Conservation (phyloP, 2,329 filamentous ascomycete species). For the Atkinsonella texensis region DNA sequence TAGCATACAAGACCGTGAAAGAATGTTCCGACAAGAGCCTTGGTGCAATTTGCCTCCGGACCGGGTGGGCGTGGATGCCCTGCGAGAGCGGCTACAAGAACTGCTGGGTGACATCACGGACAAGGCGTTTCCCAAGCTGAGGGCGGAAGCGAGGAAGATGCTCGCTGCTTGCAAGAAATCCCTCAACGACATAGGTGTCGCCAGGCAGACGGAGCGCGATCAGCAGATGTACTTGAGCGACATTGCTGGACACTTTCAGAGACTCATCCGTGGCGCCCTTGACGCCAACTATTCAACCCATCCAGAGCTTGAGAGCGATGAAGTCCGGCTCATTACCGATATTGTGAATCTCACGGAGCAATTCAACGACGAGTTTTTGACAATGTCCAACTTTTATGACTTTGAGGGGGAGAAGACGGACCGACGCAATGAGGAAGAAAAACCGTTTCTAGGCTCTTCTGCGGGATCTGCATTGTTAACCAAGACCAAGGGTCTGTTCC, state of each 20-base stretch:
- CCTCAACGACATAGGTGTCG: background rate
- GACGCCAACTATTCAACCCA: slow-evolving; percentile 1
- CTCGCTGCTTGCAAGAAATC: slow-evolving; percentile 4
- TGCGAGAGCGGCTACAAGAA: slow-evolving; percentile 22
- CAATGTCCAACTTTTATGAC: background rate
- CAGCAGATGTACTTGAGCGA: slow-evolving; percentile 1
- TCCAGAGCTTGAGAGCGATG: background rate
- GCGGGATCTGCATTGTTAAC: background rate
- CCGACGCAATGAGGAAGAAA: too few species aligned
- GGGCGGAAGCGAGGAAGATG: slow-evolving; percentile 15
- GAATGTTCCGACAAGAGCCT: slow-evolving; percentile 29
- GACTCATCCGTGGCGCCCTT: background rate
- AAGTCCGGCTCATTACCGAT: background rate
- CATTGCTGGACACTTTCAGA: slow-evolving; percentile 1
- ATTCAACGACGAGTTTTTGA: background rate
- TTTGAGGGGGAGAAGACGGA: background rate
- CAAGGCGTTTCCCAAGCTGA: slow-evolving; percentile 24
- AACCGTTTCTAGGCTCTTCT: too few species aligned
- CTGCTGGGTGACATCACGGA: slow-evolving; percentile 30
- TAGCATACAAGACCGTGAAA: slow-evolving; percentile 19
- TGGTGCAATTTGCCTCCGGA: slow-evolving; percentile 7
- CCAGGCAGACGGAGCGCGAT: background rate
- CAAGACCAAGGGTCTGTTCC: background rate
- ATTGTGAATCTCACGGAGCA: slow-evolving; percentile 1
- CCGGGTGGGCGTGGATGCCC: slow-evolving; percentile 21